These are phyloP conservation scores for Kluyveromyces nonfermentans DNA, from an alignment of 805 yeast species.

Conservation along the genomic window DNA sequence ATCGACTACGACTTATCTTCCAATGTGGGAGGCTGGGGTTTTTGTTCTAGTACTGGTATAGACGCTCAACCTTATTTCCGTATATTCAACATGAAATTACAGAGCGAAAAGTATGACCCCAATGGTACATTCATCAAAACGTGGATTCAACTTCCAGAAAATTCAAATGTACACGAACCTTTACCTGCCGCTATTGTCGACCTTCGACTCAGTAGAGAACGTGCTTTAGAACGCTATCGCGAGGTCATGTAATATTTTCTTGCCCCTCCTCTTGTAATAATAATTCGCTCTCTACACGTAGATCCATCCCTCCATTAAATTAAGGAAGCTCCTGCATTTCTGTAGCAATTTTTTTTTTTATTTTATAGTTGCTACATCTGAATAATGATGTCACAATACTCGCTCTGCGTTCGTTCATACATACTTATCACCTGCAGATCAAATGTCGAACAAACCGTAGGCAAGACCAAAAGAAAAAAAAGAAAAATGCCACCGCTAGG, in stretches of 20 bases:
- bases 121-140: conserved; percentile 37
- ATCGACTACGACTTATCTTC: conserved; percentile 46
- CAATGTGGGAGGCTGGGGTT: conserved; percentile 53
- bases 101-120: conserved; percentile 40
- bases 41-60: conserved; percentile 42
- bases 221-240: conserved; percentile 35
- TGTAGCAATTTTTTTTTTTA: too few relatives aligned
- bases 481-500: too few relatives aligned
- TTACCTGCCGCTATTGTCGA: conserved; percentile 38
- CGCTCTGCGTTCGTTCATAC: too few relatives aligned
- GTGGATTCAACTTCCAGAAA: conserved; percentile 36
- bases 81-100: conserved; percentile 43
- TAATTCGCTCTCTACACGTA: too few relatives aligned
- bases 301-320: too few relatives aligned
- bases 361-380: too few relatives aligned
- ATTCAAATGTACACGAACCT: conserved; percentile 20
- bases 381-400: too few relatives aligned
- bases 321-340: too few relatives aligned
- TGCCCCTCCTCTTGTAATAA: too few relatives aligned
- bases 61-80: conserved; percentile 52
- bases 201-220: conserved; percentile 33
- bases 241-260: conserved; percentile 21
- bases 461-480: too few relatives aligned
- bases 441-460: too few relatives aligned
- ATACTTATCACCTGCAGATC: too few relatives aligned